These are phyloP conservation scores for Casuarina glauca DNA, from an alignment of 306 rosid genomes.

Conservation along the genomic window DNA sequence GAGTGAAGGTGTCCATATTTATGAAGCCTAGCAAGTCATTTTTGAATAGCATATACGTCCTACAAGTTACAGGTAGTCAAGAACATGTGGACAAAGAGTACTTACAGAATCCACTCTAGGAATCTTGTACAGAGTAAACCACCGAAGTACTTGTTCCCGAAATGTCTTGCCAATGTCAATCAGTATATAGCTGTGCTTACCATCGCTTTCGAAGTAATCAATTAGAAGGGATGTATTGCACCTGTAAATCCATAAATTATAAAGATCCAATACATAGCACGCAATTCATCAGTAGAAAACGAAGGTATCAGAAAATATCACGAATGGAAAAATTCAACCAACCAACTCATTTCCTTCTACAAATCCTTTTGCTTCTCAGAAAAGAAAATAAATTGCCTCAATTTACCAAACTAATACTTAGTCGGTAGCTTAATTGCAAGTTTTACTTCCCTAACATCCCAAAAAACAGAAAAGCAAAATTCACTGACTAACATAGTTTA, in stretches of 20 bases:
- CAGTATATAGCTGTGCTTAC: conserved; percentile 57
- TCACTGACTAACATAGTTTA: not conserved
- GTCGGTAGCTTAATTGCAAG: not conserved
- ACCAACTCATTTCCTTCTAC: not conserved
- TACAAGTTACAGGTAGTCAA: not conserved
- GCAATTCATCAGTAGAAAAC: not conserved
- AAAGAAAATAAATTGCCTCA: not conserved
- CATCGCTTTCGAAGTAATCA: conserved; percentile 65
- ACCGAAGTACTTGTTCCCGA: conserved; percentile 89
- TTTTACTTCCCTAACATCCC: not conserved
- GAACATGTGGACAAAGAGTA: conserved; percentile 6
- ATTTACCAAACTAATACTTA: not conserved
- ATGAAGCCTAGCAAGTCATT: not conserved
- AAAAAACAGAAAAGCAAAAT: not conserved
- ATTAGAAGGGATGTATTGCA: conserved; percentile 88
- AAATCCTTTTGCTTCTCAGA: not conserved
- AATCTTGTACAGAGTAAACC: conserved; percentile 80
- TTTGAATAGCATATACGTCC: not conserved
- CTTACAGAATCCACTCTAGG: conserved; percentile 94
- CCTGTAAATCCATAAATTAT: conserved; percentile 43
- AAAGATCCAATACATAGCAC: conserved; percentile 6
- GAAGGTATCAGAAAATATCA: not conserved
- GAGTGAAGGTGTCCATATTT: not conserved
- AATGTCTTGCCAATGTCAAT: conserved; percentile 96
- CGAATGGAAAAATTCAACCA: not conserved